A percentile compares a stretch with the other conserved stretches of the same genome.
Conservation (phyloP, 805 yeast species). For the Starmerella sirachaensis region DNA sequence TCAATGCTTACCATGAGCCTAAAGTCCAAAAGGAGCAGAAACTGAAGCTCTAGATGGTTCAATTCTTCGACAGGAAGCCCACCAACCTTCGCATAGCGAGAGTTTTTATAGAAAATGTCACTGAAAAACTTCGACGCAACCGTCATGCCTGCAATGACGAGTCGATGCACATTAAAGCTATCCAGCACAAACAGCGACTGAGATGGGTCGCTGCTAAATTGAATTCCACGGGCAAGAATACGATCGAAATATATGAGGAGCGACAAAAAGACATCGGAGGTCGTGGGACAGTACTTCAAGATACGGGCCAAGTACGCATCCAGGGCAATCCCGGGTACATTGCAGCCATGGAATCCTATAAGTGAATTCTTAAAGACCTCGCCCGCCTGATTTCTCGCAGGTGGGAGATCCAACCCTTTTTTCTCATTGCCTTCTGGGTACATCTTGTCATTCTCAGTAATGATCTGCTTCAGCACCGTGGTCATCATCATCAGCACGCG, state of each 20-base stretch:
- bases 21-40: constrained; percentile 72
- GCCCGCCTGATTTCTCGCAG: constrained; percentile 24
- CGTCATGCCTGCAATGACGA: constrained; percentile 88
- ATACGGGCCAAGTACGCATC: constrained; percentile 84
- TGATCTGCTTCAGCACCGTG: constrained; percentile 70
- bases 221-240: constrained; percentile 59
- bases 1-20: constrained; percentile 76
- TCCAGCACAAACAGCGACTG: constrained; percentile 72
- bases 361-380: constrained; percentile 31
- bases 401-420: constrained; percentile 17
- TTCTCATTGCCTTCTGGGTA: constrained; percentile 44
- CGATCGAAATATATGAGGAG: constrained; percentile 88
- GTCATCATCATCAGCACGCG: constrained; percentile 77
- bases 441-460: constrained; percentile 76
- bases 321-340: constrained; percentile 87
- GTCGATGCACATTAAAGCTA: constrained; percentile 85
- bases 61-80: constrained; percentile 53
- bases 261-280: constrained; percentile 88
- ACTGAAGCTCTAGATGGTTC: constrained; percentile 84
- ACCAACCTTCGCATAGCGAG: constrained; percentile 92
- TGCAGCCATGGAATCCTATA: constrained; percentile 87
- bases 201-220: constrained; percentile 9
- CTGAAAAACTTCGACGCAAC: constrained; percentile 68
- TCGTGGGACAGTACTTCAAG: constrained; percentile 94
- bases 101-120: constrained; percentile 86